Evolutionary conservation across 352 stramenopile genomes (phyloP), one percentile per base, ranked within the genome.

Genomic region (Phytopythium litorale): DNA sequence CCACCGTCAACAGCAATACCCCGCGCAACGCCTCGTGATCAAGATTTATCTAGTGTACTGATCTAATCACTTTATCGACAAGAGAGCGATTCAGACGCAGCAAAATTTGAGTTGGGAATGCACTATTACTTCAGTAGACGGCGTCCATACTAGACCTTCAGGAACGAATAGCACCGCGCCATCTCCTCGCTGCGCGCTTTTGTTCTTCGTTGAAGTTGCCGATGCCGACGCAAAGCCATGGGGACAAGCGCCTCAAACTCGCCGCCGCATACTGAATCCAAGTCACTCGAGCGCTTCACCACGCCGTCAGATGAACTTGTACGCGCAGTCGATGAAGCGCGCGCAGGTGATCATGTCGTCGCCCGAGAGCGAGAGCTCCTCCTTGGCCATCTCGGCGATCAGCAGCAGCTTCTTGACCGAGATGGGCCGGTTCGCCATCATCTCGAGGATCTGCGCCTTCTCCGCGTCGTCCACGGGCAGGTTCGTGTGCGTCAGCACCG

Each of bases 401-500:
- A 98, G 90, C 43, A 99, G 68, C 37, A 99, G 79, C 68, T 98
- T 97, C 79, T 99, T 99, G 72, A 99, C 97, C 50, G 96, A 97
- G 68, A 99, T 99, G 5, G 97, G 96, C 53, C 97, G 96, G 56
- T 78, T 81, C 18, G 79, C 76, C 72, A 95, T 79, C 68, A 92
- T 71, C 60, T 81, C 64, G 50, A 92, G 63, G 57, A 95, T 84
- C 56, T 76, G 66, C 48, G 81, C 60, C 67, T 88, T 90, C 67
- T 94, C 82, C 50, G 68, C 49, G 63, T 88, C 69, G 4, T 67
- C 64, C 60, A 94, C 81, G 11, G 80, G 78, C 65, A 99, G 80
- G 46, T 95, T 82, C 62, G 73, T 81, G 72, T 95, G 82, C 21
- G 77, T 73, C 37, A 96, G 65, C 60, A 92, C 96, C 56, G 93